Evolutionary conservation across 2,329 filamentous ascomycete genomes (phyloP), one percentile per base, ranked within the genome.

Genomic region (Fusarium sp.): DNA sequence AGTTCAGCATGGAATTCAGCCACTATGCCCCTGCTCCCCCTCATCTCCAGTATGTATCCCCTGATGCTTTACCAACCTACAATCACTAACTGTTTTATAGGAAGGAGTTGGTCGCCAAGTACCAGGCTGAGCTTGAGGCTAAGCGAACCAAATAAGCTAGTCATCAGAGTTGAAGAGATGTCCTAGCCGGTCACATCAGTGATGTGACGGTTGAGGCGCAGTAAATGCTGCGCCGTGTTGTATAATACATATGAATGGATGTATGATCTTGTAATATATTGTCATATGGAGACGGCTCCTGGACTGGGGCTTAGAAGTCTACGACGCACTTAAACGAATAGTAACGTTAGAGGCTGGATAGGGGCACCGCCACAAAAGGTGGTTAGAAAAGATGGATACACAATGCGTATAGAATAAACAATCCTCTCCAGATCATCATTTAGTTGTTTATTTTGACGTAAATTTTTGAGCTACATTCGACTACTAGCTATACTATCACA

Each of bases 1-100:
- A 99, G 84, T 99, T 98, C 78, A 92, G 88, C 76, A 98, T 99
- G 96, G 96, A 99, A 83, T 99, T 99, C 77, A 96, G 92, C 81
- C 96, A 98, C 83, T 99, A 99, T 77, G 90, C 92, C 53, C 86
- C 94, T 52, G 94, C 96, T 62, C 92, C 95, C 49, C 89, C 90
- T 75, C 95, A 98, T 78, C 80, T 98, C 80, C 96, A 99, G 91
- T 92, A 91, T 78, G 90, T 88, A 68, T 44, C 56, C 44, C 28
- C 20, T 28, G 15, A 34, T 13, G 17, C 22, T 42, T 38, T 8
- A n/a, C 20, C 20, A 20, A 26, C 13, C 13, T 14, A 26, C 11
- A 42, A 22, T 61, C 33, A 36, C 49, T 67, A 34, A 75, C 58
- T 11, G 48, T 18, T 55, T 24, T 73, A 55, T 59, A 88, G 86